These are phyloP conservation scores for Chytridiales sp. DNA, from an alignment of 371 early-diverging fungal species.

Conservation along the genomic window DNA sequence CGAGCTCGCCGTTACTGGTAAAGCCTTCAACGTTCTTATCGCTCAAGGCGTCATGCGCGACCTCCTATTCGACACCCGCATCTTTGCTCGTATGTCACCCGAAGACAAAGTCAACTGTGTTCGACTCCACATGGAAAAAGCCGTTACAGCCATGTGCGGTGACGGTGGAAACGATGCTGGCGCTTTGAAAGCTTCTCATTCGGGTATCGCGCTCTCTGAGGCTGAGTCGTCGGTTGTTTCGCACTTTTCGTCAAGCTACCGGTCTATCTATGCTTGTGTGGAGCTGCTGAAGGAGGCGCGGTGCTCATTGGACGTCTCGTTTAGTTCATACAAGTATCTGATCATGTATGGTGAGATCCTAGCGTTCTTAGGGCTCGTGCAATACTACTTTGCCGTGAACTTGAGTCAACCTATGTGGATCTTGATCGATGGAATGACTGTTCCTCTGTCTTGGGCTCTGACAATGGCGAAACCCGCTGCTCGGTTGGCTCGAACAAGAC, in stretches of 20 bases:
- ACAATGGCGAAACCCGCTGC: slow-evolving; percentile 64
- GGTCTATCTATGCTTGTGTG: slow-evolving; percentile 69
- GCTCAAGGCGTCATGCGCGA: slow-evolving; percentile 21
- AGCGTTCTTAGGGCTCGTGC: slow-evolving; percentile 64
- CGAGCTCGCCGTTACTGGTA: slow-evolving; percentile 69
- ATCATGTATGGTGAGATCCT: slow-evolving; percentile 77
- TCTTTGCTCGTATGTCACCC: slow-evolving; percentile 47
- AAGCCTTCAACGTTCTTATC: slow-evolving; percentile 55
- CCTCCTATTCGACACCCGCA: slow-evolving; percentile 34
- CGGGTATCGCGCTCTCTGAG: slow-evolving; percentile 84
- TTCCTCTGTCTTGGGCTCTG: slow-evolving; percentile 64
- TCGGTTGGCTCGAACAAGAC: slow-evolving; percentile 57
- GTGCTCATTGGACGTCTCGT: slow-evolving; percentile 70
- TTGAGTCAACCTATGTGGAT: slow-evolving; percentile 72
- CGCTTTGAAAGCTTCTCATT: slow-evolving; percentile 87
- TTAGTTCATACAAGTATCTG: slow-evolving; percentile 76
- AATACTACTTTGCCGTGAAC: slow-evolving; percentile 71
- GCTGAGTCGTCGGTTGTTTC: slow-evolving; percentile 83
- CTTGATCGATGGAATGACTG: slow-evolving; percentile 67
- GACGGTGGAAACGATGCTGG: slow-evolving; percentile 97
- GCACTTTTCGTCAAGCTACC: slow-evolving; percentile 73
- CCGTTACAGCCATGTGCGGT: slow-evolving; percentile 86
- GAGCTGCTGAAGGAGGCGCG: slow-evolving; percentile 72
- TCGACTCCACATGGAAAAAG: slow-evolving; percentile 65
- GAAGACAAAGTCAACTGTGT: slow-evolving; percentile 57